Conservation (phyloP, 2,329 filamentous ascomycete species). For the Colletotrichum cereale region DNA sequence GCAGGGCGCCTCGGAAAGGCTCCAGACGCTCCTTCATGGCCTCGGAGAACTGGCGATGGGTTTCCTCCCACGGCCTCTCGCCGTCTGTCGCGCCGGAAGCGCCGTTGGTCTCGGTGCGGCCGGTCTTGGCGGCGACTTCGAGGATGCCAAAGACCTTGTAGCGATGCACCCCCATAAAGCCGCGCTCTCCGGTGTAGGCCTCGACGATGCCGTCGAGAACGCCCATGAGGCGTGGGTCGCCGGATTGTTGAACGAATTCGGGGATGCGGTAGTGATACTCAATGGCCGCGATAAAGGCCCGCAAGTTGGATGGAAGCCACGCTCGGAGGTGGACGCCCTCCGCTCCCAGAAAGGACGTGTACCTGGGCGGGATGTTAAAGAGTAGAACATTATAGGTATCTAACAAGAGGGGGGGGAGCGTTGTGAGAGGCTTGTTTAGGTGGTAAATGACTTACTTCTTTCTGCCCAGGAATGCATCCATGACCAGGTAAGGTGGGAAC, state of each 20-base stretch:
- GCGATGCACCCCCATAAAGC: slow-evolving; percentile 67
- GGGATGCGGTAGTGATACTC: slow-evolving; percentile 67
- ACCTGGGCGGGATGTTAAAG: slow-evolving; percentile 43
- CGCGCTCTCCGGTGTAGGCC: slow-evolving; percentile 66
- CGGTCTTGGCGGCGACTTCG: slow-evolving; percentile 66
- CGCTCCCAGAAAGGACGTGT: slow-evolving; percentile 63
- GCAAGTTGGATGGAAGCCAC: slow-evolving; percentile 65
- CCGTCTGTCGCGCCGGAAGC: slow-evolving; percentile 59
- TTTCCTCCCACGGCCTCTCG: slow-evolving; percentile 62
- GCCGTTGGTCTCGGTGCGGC: slow-evolving; percentile 65
- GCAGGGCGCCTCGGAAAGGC: slow-evolving; percentile 59
- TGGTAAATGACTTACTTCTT: slow-evolving; percentile 50
- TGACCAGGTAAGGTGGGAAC: slow-evolving; percentile 65
- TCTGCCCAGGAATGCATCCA: slow-evolving; percentile 67
- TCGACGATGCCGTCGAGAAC: slow-evolving; percentile 67
- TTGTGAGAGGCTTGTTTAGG: fast-evolving
- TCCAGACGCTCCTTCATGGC: slow-evolving; percentile 67
- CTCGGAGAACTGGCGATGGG: slow-evolving; percentile 63
- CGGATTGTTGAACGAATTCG: slow-evolving; percentile 63
- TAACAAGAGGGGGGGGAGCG: neutral
- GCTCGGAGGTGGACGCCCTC: slow-evolving; percentile 66
- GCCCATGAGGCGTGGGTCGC: slow-evolving; percentile 63
- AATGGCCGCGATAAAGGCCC: slow-evolving; percentile 67
- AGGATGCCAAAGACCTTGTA: slow-evolving; percentile 69
- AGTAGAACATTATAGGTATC: fast-evolving